Evolutionary conservation across 2,329 filamentous ascomycete genomes (phyloP).

Genomic region (Tolypocladium inflatum): DNA sequence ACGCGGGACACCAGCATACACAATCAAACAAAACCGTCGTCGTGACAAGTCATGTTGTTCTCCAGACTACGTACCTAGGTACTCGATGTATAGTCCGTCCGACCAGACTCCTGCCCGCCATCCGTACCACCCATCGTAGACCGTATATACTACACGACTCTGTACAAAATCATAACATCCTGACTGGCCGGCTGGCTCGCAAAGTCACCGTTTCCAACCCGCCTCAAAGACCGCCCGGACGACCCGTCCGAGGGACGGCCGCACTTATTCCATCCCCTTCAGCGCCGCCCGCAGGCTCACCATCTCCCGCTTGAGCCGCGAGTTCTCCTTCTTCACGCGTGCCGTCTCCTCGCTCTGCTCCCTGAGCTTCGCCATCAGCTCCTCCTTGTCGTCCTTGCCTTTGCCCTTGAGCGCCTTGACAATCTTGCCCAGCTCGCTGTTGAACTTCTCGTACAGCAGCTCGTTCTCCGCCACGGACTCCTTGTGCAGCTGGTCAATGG

Average conservation of each 20-base stretch:
- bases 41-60: neutral
- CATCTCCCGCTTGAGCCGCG: conserved; percentile 72
- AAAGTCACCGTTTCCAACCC: neutral
- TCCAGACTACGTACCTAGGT: neutral
- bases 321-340: conserved; percentile 76
- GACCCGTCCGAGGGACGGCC: neutral
- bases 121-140: neutral
- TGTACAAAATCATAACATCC: neutral
- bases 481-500: conserved; percentile 81
- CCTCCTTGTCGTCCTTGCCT: conserved; percentile 68
- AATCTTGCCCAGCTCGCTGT: conserved; percentile 79
- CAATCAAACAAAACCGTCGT: neutral
- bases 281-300: conserved; percentile 54
- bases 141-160: neutral
- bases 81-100: neutral
- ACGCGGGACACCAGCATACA: neutral
- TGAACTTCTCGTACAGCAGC: conserved; percentile 83
- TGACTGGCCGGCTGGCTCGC: neutral
- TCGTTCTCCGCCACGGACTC: conserved; percentile 88
- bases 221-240: neutral
- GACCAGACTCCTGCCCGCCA: neutral
- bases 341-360: conserved; percentile 70
- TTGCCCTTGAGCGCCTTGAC: conserved; percentile 64
- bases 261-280: conserved; percentile 30
- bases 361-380: conserved; percentile 60